Conservation (phyloP, 352 stramenopile genomes). For the Phytopythium boreale region DNA sequence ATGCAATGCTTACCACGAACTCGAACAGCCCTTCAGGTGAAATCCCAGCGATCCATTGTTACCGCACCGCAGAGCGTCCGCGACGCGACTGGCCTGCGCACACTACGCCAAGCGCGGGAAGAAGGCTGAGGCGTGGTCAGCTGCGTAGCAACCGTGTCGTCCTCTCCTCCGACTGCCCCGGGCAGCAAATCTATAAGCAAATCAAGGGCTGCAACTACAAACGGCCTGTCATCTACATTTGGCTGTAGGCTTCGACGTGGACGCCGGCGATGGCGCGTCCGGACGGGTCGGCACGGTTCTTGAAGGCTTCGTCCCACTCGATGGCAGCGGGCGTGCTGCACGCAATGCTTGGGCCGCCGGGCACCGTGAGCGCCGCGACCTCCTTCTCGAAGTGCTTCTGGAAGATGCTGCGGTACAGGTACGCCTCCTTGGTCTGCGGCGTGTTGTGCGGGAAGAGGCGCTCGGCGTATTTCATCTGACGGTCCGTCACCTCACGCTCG, state of each 20-base stretch:
- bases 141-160: neutral
- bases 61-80: neutral
- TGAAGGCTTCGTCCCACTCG: constrained; percentile 96
- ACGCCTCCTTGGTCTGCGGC: constrained; percentile 97
- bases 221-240: neutral
- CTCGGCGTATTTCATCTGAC: constrained; percentile 93
- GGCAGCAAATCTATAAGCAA: constrained; percentile 3
- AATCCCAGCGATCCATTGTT: constrained; percentile 2
- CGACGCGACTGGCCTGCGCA: neutral
- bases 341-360: constrained; percentile 96
- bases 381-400: constrained; percentile 97
- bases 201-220: constrained; percentile 1
- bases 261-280: constrained; percentile 94
- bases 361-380: constrained; percentile 95
- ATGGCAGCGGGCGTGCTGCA: constrained; percentile 98
- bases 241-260: constrained; percentile 93
- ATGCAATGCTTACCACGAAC: neutral
- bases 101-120: neutral
- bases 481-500: constrained; percentile 93
- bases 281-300: constrained; percentile 93
- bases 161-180: neutral
- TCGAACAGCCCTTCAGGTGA: neutral
- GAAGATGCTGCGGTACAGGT: constrained; percentile 96
- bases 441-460: constrained; percentile 98
- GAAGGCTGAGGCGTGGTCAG: neutral